Conservation (phyloP, 2,329 filamentous ascomycete genomes). For the Pestalotiopsis fici region DNA sequence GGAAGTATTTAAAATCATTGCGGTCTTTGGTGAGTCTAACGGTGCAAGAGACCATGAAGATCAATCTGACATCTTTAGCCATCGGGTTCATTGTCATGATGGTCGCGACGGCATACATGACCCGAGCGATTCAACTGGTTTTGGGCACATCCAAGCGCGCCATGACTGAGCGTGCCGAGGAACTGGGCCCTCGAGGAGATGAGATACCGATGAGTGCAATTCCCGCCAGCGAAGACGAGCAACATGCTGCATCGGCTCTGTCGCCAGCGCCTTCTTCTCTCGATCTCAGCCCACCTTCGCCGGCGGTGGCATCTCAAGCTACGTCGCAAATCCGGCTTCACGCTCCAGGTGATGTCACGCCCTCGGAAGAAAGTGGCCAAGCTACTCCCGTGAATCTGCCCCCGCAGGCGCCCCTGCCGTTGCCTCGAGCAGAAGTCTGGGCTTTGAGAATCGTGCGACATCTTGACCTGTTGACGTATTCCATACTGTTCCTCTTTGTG, state of each 20-base stretch:
- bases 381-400: slow-evolving; percentile 10
- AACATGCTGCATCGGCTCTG: slow-evolving; percentile 11
- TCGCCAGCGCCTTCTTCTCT: not conserved
- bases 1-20: slow-evolving; percentile 61
- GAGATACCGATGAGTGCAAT: slow-evolving; percentile 45
- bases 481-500: slow-evolving; percentile 45
- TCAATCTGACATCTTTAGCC: slow-evolving; percentile 34
- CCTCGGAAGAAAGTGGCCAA: slow-evolving; percentile 1
- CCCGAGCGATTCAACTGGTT: slow-evolving; percentile 52
- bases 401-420: slow-evolving; percentile 40
- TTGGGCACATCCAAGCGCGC: slow-evolving; percentile 54
- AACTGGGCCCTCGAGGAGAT: slow-evolving; percentile 45
- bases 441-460: slow-evolving; percentile 45
- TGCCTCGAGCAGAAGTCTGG: slow-evolving; percentile 50
- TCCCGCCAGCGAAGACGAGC: slow-evolving; percentile 15
- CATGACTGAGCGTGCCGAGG: slow-evolving; percentile 51
- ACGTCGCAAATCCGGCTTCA: slow-evolving; percentile 7
- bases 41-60: not conserved
- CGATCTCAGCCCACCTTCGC: slow-evolving; percentile 19
- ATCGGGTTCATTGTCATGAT: slow-evolving; percentile 57
- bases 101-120: slow-evolving; percentile 53
- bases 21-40: slow-evolving; percentile 51
- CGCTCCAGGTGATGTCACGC: slow-evolving; percentile 3
- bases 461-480: slow-evolving; percentile 47
- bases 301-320: slow-evolving; percentile 10